Conservation (phyloP, 305 asterid species). For the Solanum hybrid region DNA sequence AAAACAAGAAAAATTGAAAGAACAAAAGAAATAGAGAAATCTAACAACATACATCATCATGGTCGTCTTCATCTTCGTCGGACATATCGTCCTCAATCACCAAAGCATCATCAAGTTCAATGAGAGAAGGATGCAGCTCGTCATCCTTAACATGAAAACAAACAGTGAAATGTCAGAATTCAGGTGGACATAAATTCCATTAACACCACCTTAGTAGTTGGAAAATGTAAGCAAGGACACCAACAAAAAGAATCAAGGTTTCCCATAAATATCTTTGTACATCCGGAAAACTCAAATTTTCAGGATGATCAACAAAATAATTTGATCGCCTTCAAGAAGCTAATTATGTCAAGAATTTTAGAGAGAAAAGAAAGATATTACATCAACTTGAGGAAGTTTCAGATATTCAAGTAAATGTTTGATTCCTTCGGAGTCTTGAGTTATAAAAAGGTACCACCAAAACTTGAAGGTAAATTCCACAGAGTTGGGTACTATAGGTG, state of each 20-base stretch:
- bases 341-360: neutral
- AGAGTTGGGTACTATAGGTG: neutral
- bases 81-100: constrained; percentile 96
- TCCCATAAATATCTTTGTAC: neutral
- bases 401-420: neutral
- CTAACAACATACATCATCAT: constrained; percentile 56
- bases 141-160: constrained; percentile 56
- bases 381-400: neutral
- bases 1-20: neutral
- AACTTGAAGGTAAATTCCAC: neutral
- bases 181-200: neutral
- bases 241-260: neutral
- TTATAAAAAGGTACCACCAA: neutral
- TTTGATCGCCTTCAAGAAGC: neutral
- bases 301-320: neutral
- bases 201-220: neutral
- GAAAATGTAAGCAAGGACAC: neutral
- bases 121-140: constrained; percentile 65
- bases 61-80: constrained; percentile 63
- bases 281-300: neutral
- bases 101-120: constrained; percentile 79
- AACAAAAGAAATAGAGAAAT: neutral
- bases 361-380: neutral
- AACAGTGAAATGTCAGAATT: neutral
- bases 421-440: neutral